Base-by-base conservation (phyloP, 2,329 filamentous ascomycete genomes). In the Neonectria hederae region DNA sequence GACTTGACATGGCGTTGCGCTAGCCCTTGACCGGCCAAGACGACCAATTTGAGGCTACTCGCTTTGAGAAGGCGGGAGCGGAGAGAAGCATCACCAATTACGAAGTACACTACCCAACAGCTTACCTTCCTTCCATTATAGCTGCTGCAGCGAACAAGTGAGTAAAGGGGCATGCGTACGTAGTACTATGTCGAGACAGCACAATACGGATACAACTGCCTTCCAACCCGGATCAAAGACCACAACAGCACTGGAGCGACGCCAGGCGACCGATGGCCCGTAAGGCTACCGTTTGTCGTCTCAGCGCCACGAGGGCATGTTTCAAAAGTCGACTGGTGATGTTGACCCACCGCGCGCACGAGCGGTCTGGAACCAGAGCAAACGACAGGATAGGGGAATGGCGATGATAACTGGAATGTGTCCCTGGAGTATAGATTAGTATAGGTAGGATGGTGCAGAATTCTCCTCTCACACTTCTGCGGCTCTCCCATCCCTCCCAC, bases 311-410 rank as follows among this genome's bases (percentile, higher is more conserved):
- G 40, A 48, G 52, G 59, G 59, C 54, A 46, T 40, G 48, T 62
- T 62, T 58, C 60, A 62, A 58, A 58, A 54, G 48, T 58, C 60
- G 48, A 49, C 54, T 22, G 28, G 59, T 51, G 35, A 46, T 24
- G 43, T 17, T 40, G 53, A 57, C 59, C 53, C 53, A 62, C 60
- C 38, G n/a, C 13, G 54, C n/a, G 48, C 48, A 32, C 48, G 28
- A 51, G 48, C 48, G 21, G 28, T 32, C n/a, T 21, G n/a, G 10
- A n/a, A 26, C 28, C 9, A 32, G 46, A 48, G 5, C 8, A 24
- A 21, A 5, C n/a, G 46, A 32, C 24, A 5, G 26, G 17, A 49
- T 22, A 30, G 28, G 26, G 32, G 46, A 4, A 32, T 32, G 28
- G n/a, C 17, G 48, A 30, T 32, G n/a, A 32, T 21, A n/a, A 5